A percentile compares a stretch with the other conserved stretches of the same genome.
These are phyloP conservation scores for Quercus tomentella DNA, from an alignment of 331 rosid genomes.

Conservation along the genomic window DNA sequence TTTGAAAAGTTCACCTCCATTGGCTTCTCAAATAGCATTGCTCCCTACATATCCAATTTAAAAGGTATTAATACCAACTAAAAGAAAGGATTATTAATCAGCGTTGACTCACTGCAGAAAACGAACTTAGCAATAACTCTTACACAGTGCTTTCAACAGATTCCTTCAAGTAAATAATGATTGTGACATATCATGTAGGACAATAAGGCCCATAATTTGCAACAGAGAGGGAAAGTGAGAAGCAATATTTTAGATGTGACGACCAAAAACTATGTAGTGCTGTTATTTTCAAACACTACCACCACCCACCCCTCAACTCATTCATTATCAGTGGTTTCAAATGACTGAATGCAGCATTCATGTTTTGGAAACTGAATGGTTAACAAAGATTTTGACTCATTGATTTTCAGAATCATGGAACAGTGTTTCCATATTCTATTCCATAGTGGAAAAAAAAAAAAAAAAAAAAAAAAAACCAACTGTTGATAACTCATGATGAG, in stretches of 20 bases:
- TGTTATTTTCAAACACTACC: no score
- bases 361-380: no score
- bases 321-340: no score
- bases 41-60: constrained; percentile 52
- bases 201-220: not conserved
- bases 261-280: not conserved
- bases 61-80: not conserved
- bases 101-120: not conserved
- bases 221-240: not conserved
- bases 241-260: not conserved
- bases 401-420: no score
- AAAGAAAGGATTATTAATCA: not conserved
- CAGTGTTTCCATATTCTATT: no score
- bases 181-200: not conserved
- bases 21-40: constrained; percentile 78
- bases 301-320: no score
- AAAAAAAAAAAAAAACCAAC: no score
- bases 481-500: no score
- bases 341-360: no score
- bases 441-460: no score
- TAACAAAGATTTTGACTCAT: no score
- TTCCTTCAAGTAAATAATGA: not conserved
- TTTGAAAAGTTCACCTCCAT: constrained; percentile 95
- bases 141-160: not conserved
- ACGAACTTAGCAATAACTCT: not conserved